A percentile compares a stretch with the other conserved stretches of the same genome.
Conservation (phyloP, 2,329 filamentous ascomycete genomes). For the Juglanconis oblonga region DNA sequence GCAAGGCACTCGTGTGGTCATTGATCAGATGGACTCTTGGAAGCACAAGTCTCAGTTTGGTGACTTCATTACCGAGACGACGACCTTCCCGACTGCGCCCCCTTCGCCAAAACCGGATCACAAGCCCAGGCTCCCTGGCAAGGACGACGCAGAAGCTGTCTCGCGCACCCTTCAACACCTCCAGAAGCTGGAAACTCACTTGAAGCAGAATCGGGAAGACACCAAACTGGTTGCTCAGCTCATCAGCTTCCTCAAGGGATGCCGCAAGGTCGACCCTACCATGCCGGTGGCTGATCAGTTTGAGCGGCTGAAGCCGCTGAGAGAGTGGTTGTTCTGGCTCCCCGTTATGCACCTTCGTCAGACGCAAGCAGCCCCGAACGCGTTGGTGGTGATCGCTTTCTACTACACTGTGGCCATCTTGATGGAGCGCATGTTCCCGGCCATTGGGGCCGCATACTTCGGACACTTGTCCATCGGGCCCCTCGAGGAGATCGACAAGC, state of each 20-base stretch:
- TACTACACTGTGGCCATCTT: slow-evolving; percentile 87
- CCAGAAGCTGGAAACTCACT: slow-evolving; percentile 63
- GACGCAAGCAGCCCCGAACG: slow-evolving; percentile 70
- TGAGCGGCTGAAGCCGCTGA: slow-evolving; percentile 80
- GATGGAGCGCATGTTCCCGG: slow-evolving; percentile 87
- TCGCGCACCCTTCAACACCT: slow-evolving; percentile 66
- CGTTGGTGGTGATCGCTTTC: slow-evolving; percentile 81
- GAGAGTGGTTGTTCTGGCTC: slow-evolving; percentile 95
- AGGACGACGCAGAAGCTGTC: slow-evolving; percentile 69
- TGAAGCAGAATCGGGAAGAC: slow-evolving; percentile 69
- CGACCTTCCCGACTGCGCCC: slow-evolving; percentile 67
- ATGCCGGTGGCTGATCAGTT: slow-evolving; percentile 81
- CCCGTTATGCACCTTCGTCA: slow-evolving; percentile 80
- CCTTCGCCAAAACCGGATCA: slow-evolving; percentile 60
- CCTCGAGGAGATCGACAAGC: slow-evolving; percentile 80
- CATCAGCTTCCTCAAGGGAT: slow-evolving; percentile 68
- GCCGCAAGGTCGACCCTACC: slow-evolving; percentile 67
- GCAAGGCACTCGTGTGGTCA: slow-evolving; percentile 85
- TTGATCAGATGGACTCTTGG: slow-evolving; percentile 89
- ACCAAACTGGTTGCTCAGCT: slow-evolving; percentile 66
- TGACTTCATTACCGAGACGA: slow-evolving; percentile 77
- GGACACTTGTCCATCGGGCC: slow-evolving; percentile 75
- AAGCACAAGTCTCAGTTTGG: slow-evolving; percentile 84
- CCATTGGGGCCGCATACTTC: slow-evolving; percentile 86
- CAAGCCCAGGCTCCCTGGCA: slow-evolving; percentile 59